Conservation (phyloP, 2,329 filamentous ascomycete genomes). For the Bipolaris oryzae region DNA sequence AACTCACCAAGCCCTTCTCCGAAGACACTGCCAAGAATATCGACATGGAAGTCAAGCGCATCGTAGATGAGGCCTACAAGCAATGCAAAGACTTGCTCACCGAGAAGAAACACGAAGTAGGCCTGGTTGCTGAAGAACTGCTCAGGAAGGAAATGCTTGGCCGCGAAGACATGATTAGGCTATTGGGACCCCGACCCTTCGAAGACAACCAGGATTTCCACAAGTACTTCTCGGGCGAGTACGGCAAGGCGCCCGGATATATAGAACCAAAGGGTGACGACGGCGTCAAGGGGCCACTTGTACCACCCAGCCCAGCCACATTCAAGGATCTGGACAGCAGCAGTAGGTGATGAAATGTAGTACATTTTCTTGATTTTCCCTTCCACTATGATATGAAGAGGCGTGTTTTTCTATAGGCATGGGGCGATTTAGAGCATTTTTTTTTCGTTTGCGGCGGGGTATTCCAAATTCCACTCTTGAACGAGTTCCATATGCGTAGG, state of each 20-base stretch:
- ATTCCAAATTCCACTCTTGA: too few relatives aligned
- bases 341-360: background rate
- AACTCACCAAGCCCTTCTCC: slow-evolving; percentile 92
- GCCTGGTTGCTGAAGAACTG: slow-evolving; percentile 89
- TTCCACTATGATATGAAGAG: too few relatives aligned
- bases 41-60: slow-evolving; percentile 86
- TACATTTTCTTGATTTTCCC: background rate
- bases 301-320: slow-evolving; percentile 39
- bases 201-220: slow-evolving; percentile 86
- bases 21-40: slow-evolving; percentile 93
- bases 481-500: too few relatives aligned
- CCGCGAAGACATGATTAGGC: slow-evolving; percentile 87
- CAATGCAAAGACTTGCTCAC: slow-evolving; percentile 83
- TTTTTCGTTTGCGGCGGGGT: too few relatives aligned
- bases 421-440: too few relatives aligned
- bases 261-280: slow-evolving; percentile 42
- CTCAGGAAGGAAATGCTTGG: slow-evolving; percentile 89
- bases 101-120: slow-evolving; percentile 86
- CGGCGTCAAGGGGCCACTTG: slow-evolving; percentile 44
- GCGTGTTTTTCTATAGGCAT: too few relatives aligned
- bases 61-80: slow-evolving; percentile 90
- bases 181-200: slow-evolving; percentile 84
- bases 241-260: slow-evolving; percentile 42
- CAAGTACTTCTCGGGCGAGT: slow-evolving; percentile 77
- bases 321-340: slow-evolving; percentile 23